These are phyloP conservation scores for Symbiodinium pilosum DNA, from an alignment of 73 alveolate genomes.

Conservation along the genomic window DNA sequence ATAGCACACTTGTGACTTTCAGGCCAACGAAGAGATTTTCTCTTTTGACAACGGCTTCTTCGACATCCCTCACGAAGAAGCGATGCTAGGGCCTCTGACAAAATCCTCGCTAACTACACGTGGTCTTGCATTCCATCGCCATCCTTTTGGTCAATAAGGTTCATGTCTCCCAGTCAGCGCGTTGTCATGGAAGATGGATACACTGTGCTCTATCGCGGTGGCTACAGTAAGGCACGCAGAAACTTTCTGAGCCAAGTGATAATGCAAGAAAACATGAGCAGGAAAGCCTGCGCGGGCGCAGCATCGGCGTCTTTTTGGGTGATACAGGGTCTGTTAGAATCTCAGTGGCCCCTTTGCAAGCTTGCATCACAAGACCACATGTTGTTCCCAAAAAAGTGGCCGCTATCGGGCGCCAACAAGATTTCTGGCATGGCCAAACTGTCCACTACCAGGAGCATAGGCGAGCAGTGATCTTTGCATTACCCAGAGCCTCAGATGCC, in stretches of 20 bases:
- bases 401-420: no score
- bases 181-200: conserved; percentile 93
- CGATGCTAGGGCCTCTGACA: conserved; percentile 25
- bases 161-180: conserved; percentile 73
- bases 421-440: no score
- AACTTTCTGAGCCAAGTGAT: not conserved
- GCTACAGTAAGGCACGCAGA: conserved; percentile 36
- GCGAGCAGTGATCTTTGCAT: no score
- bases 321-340: conserved; percentile 64
- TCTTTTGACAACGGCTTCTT: conserved; percentile 90
- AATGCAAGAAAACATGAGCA: not conserved
- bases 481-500: no score
- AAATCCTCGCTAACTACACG: no score
- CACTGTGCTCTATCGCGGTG: conserved; percentile 63
- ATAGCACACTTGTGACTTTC: not conserved
- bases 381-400: not conserved
- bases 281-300: conserved; percentile 71
- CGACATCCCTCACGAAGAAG: conserved; percentile 87
- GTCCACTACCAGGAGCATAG: no score
- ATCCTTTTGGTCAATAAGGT: not conserved
- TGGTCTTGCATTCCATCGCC: not conserved
- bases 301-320: conserved; percentile 72
- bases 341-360: not conserved
- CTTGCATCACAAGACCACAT: no score
- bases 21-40: conserved; percentile 64